Conservation (phyloP, 495 filamentous ascomycete species). For the Neurospora tetraspora region DNA sequence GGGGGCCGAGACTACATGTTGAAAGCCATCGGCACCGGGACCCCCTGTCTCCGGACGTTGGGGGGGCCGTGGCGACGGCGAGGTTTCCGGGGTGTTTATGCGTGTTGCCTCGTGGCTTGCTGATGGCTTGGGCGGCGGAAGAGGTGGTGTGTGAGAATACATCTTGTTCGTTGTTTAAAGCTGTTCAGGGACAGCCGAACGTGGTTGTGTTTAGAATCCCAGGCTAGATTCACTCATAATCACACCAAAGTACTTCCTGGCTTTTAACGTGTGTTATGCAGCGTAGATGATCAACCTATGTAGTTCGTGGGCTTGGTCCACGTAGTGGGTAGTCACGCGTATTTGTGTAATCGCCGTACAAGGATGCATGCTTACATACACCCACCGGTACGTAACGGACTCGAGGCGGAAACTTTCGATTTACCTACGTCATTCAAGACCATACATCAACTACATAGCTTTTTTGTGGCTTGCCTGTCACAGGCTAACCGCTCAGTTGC, state of each 20-base stretch:
- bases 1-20: constrained; percentile 10
- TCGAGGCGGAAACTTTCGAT: not conserved
- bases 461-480: not conserved
- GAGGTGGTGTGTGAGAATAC: constrained; percentile 48
- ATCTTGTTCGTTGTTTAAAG: constrained; percentile 5
- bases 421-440: not conserved
- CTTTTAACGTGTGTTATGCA: not conserved
- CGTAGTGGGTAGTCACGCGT: not conserved
- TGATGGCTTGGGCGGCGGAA: constrained; percentile 60
- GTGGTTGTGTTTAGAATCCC: not conserved
- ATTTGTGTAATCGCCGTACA: not conserved
- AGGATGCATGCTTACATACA: not conserved
- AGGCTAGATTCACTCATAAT: not conserved
- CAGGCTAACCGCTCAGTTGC: not conserved
- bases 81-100: constrained; percentile 45
- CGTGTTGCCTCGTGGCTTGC: constrained; percentile 58
- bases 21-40: constrained; percentile 7
- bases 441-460: not conserved
- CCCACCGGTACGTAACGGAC: not conserved
- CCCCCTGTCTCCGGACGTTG: constrained; percentile 24
- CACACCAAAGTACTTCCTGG: not conserved
- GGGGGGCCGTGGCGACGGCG: constrained; percentile 31
- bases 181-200: not conserved
- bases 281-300: not conserved
- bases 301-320: not conserved